A percentile compares a stretch with the other conserved stretches of the same genome.
Conservation (phyloP, 352 stramenopile genomes). For the Phytophthora citrophthora region DNA sequence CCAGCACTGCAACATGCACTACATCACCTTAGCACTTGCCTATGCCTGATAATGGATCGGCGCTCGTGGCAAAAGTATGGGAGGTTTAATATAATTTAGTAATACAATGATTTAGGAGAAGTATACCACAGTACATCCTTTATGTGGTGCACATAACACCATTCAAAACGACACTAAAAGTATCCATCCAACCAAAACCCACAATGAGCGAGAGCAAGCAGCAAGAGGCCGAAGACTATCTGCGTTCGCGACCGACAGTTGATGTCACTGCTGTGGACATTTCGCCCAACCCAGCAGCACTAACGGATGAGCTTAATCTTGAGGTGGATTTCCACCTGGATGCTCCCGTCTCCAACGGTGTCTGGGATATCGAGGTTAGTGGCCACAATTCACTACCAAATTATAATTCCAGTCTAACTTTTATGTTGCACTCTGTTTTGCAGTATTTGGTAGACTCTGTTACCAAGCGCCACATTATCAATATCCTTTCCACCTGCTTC, state of each 20-base stretch:
- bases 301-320: slow-evolving; percentile 80
- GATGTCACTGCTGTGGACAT: slow-evolving; percentile 81
- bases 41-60: too few relatives aligned
- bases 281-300: slow-evolving; percentile 79
- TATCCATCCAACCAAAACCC: slow-evolving; percentile 18
- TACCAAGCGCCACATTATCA: slow-evolving; percentile 85
- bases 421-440: neutral
- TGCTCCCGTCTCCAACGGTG: slow-evolving; percentile 60
- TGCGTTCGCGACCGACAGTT: slow-evolving; percentile 59
- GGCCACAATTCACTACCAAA: neutral
- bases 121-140: too few relatives aligned
- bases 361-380: slow-evolving; percentile 81
- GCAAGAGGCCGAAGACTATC: slow-evolving; percentile 42
- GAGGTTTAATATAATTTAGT: too few relatives aligned
- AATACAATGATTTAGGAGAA: too few relatives aligned
- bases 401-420: neutral
- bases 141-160: too few relatives aligned
- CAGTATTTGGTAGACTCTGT: slow-evolving; percentile 89
- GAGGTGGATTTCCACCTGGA: slow-evolving; percentile 83
- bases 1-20: neutral
- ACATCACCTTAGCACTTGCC: neutral
- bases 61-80: too few relatives aligned
- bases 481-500: slow-evolving; percentile 65
- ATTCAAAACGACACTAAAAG: slow-evolving; percentile 3
- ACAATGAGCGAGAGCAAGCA: slow-evolving; percentile 80